Percentiles rank a stretch among this genome's conserved stretches.
Evolutionary conservation across 1,139 yeast genomes (phyloP).

Genomic region (Protomyces lactucae-debilis): DNA sequence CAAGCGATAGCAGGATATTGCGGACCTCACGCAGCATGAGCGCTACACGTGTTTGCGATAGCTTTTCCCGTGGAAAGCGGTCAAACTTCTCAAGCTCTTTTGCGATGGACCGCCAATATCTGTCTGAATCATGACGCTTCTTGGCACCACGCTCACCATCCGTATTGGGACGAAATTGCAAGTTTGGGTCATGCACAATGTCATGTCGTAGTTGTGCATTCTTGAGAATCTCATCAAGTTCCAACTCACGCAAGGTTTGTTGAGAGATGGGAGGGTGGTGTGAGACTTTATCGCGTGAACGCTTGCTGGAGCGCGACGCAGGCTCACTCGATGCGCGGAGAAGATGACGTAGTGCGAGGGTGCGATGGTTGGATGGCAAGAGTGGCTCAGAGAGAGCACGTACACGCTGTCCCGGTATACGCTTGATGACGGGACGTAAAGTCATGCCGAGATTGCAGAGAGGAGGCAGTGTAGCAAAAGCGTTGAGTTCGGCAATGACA

Average conservation of each 20-base stretch:
- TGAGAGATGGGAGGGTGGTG: constrained; percentile 72
- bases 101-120: constrained; percentile 55
- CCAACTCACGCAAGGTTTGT: constrained; percentile 79
- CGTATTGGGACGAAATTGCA: constrained; percentile 85
- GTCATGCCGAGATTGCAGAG: neutral
- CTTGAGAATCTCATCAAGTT: constrained; percentile 78
- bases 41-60: constrained; percentile 40
- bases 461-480: too few species aligned
- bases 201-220: constrained; percentile 93
- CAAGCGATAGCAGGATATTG: constrained; percentile 66
- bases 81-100: constrained; percentile 33
- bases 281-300: neutral
- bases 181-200: constrained; percentile 83
- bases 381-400: neutral
- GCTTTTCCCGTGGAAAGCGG: constrained; percentile 44
- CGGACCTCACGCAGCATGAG: constrained; percentile 68
- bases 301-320: neutral
- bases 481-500: too few species aligned
- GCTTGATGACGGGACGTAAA: neutral
- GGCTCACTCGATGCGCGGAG: neutral
- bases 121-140: constrained; percentile 68
- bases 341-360: neutral
- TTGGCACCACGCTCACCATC: constrained; percentile 86
- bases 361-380: neutral
- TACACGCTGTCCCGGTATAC: neutral